These are phyloP conservation scores for Primulina tabacum DNA, from an alignment of 257 asterid species.

Conservation along the genomic window DNA sequence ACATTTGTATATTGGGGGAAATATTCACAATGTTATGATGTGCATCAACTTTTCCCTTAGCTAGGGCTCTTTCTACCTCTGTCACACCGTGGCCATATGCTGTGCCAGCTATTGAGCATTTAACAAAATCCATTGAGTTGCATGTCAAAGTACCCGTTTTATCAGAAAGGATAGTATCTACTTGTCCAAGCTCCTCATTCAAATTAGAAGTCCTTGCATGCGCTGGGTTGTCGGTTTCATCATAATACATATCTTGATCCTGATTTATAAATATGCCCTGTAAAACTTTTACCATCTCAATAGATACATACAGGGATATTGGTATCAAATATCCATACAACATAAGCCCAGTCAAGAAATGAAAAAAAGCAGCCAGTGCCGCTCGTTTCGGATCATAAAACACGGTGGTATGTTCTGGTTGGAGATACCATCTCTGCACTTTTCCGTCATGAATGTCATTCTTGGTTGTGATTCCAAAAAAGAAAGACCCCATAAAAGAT, in stretches of 20 bases:
- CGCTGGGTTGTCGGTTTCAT: constrained; percentile 78
- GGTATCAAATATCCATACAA: constrained; percentile 89
- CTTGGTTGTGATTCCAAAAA: constrained; percentile 68
- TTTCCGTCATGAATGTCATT: constrained; percentile 46
- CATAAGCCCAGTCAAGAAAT: constrained; percentile 93
- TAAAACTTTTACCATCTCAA: constrained; percentile 88
- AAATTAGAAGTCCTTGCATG: constrained; percentile 90
- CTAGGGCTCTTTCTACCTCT: constrained; percentile 82
- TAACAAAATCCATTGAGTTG: constrained; percentile 95
- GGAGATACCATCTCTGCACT: constrained; percentile 84
- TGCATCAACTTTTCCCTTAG: constrained; percentile 51
- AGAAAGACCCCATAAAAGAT: constrained; percentile 77
- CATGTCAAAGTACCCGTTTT: constrained; percentile 94
- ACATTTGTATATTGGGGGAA: constrained; percentile 25
- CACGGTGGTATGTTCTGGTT: constrained; percentile 54
- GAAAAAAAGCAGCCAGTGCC: constrained; percentile 63
- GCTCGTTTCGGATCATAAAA: constrained; percentile 61
- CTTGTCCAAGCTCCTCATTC: constrained; percentile 96
- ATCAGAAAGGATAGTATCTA: constrained; percentile 84
- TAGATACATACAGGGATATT: constrained; percentile 90
- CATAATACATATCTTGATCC: constrained; percentile 81
- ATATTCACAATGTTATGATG: constrained; percentile 31
- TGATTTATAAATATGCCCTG: constrained; percentile 82
- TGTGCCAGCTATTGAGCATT: constrained; percentile 78
- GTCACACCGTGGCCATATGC: constrained; percentile 94